Conservation (phyloP, 2,329 filamentous ascomycete genomes). For the Botrytis aclada region DNA sequence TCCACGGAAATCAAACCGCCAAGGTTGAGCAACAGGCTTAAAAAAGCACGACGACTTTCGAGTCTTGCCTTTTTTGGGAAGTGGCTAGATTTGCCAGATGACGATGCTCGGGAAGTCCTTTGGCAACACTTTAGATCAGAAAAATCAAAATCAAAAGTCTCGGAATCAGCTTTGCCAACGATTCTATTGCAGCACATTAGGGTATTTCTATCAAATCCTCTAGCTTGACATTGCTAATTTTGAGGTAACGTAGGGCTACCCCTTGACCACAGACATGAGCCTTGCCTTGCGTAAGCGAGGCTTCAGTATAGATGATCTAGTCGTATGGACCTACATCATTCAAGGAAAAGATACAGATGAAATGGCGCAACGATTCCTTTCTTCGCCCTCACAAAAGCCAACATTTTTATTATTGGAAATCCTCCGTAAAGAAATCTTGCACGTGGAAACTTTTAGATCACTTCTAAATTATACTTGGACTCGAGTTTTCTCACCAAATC, state of each 20-base stretch:
- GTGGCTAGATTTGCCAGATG: conserved; percentile 26
- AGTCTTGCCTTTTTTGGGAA: conserved; percentile 17
- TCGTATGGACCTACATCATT: conserved; percentile 35
- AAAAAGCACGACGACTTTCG: conserved; percentile 5
- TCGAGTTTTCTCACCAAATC: conserved; percentile 8
- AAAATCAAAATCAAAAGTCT: not conserved
- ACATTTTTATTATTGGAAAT: conserved; percentile 33
- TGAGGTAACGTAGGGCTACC: not conserved
- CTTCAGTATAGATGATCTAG: conserved; percentile 29
- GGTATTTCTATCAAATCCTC: conserved; percentile 1
- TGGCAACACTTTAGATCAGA: conserved; percentile 19
- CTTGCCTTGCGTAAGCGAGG: conserved; percentile 18
- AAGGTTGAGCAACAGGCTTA: not conserved
- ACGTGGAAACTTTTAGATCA: conserved; percentile 25
- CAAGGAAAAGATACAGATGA: conserved; percentile 24
- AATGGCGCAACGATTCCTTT: conserved; percentile 30
- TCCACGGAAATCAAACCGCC: not conserved
- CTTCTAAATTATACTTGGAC: conserved; percentile 24
- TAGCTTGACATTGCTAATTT: not conserved
- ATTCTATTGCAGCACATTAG: conserved; percentile 24
- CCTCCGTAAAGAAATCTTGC: conserved; percentile 26
- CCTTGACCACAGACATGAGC: not conserved
- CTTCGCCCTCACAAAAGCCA: conserved; percentile 22
- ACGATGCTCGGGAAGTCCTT: conserved; percentile 9
- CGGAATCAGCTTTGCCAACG: conserved; percentile 20